Percentiles rank a stretch among this genome's conserved stretches.
These are phyloP conservation scores for Aspergillus sp. DNA, from an alignment of 2,329 filamentous ascomycete species.

Conservation along the genomic window DNA sequence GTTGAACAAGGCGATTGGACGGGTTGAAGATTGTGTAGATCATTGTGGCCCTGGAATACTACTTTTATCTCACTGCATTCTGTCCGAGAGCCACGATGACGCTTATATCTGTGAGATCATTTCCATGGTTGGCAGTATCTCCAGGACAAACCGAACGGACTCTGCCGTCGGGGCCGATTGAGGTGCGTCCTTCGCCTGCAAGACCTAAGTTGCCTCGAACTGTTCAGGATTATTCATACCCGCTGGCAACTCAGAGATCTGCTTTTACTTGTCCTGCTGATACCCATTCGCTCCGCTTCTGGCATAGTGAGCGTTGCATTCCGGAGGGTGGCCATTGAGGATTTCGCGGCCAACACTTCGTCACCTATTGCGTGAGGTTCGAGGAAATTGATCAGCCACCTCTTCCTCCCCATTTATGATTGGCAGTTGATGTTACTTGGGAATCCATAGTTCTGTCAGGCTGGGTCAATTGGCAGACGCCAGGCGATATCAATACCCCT, in stretches of 20 bases:
- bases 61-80: conserved; percentile 18
- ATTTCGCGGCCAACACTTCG: conserved; percentile 17
- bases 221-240: conserved; percentile 14
- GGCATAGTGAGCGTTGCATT: conserved; percentile 39
- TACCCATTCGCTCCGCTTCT: conserved; percentile 27
- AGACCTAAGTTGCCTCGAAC: conserved; percentile 1
- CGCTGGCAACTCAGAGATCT: conserved; percentile 16
- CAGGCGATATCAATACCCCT: conserved; percentile 22
- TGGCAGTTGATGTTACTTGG: conserved; percentile 20
- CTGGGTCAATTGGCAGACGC: conserved; percentile 24
- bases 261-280: conserved; percentile 26
- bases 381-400: conserved; percentile 28
- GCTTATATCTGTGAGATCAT: conserved; percentile 30
- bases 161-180: conserved; percentile 10
- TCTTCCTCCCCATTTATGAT: conserved; percentile 19
- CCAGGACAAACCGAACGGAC: conserved; percentile 6
- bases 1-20: conserved; percentile 16
- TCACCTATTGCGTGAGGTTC: conserved; percentile 19
- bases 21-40: conserved; percentile 9
- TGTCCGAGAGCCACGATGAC: conserved; percentile 30
- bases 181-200: conserved; percentile 10
- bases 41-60: conserved; percentile 5
- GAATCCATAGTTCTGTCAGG: conserved; percentile 17
- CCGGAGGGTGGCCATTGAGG: conserved; percentile 32
- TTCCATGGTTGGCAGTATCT: neutral